A percentile compares a stretch with the other conserved stretches of the same genome.
These are phyloP conservation scores for Pterulicium gracile DNA, from an alignment of 1,284 basidiomycete genomes.

Conservation along the genomic window DNA sequence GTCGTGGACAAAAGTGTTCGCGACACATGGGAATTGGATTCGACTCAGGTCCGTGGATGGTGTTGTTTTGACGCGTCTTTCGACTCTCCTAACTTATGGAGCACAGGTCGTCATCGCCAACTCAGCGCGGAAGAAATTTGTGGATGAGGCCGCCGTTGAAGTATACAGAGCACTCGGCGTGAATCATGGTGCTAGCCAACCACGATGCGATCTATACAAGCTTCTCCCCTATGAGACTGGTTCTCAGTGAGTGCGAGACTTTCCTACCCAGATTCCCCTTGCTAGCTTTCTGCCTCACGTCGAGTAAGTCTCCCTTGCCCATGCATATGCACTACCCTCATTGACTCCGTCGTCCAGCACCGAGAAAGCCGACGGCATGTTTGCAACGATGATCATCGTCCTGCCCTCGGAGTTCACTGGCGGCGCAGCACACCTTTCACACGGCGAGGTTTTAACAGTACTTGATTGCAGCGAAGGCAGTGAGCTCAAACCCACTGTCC, in stretches of 20 bases:
- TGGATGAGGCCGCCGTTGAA: constrained; percentile 16
- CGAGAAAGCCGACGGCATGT: constrained; percentile 29
- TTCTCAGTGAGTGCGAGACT: constrained; percentile 29
- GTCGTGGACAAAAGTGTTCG: constrained; percentile 26
- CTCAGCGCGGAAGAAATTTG: constrained; percentile 20
- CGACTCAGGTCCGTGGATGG: no score
- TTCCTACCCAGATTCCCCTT: no score
- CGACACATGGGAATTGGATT: constrained; percentile 31
- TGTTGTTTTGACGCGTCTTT: no score
- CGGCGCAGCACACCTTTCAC: constrained; percentile 28
- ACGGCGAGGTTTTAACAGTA: constrained; percentile 14
- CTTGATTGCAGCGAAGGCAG: not conserved
- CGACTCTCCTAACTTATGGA: no score
- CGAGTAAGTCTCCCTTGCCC: constrained; percentile 17
- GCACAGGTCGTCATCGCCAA: constrained; percentile 22
- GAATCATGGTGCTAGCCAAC: constrained; percentile 11
- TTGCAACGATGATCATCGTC: constrained; percentile 32
- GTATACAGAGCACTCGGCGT: constrained; percentile 27
- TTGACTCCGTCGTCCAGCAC: no score
- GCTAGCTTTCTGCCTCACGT: constrained; percentile 18
- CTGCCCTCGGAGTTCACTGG: constrained; percentile 33
- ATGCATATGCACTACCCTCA: no score
- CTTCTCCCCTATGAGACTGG: constrained; percentile 33
- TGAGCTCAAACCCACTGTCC: constrained; percentile 18
- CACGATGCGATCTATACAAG: constrained; percentile 30